Percentiles rank a stretch among this genome's conserved stretches.
Evolutionary conservation across 2,329 filamentous ascomycete genomes (phyloP).

Genomic region (Elsinoe ampelina): DNA sequence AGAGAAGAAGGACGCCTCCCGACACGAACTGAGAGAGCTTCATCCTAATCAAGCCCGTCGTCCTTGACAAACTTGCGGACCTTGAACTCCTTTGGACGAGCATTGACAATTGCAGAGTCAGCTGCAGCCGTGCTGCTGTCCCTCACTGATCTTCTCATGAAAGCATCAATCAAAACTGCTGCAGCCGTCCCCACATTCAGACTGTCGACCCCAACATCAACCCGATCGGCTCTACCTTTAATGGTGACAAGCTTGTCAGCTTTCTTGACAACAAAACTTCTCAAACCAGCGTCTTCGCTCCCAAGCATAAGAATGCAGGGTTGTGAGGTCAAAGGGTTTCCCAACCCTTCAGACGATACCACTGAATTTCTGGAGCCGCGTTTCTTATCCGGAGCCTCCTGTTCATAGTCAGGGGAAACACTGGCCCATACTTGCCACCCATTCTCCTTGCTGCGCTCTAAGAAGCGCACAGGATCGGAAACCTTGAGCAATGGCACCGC

Average conservation of each 20-base stretch:
- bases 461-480: conserved; percentile 53
- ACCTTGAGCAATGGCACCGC: conserved; percentile 65
- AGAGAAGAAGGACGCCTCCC: too few relatives aligned
- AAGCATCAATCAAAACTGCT: conserved; percentile 62
- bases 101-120: background rate
- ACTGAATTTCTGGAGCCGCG: background rate
- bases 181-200: conserved; percentile 89
- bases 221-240: conserved; percentile 23
- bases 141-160: conserved; percentile 35
- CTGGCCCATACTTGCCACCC: conserved; percentile 84
- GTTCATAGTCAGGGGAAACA: conserved; percentile 35
- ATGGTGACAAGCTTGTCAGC: conserved; percentile 61
- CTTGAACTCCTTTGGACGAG: background rate
- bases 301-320: conserved; percentile 77
- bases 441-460: conserved; percentile 54
- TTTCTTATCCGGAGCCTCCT: background rate
- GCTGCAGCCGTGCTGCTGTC: conserved; percentile 25
- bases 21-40: too few relatives aligned
- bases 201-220: conserved; percentile 63
- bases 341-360: background rate
- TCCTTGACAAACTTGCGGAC: background rate
- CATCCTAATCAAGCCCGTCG: background rate
- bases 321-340: conserved; percentile 22
- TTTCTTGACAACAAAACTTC: conserved; percentile 52
- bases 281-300: conserved; percentile 67